Evolutionary conservation across 208 protist species (phyloP).

Genomic region (Leishmania guyanensis): DNA sequence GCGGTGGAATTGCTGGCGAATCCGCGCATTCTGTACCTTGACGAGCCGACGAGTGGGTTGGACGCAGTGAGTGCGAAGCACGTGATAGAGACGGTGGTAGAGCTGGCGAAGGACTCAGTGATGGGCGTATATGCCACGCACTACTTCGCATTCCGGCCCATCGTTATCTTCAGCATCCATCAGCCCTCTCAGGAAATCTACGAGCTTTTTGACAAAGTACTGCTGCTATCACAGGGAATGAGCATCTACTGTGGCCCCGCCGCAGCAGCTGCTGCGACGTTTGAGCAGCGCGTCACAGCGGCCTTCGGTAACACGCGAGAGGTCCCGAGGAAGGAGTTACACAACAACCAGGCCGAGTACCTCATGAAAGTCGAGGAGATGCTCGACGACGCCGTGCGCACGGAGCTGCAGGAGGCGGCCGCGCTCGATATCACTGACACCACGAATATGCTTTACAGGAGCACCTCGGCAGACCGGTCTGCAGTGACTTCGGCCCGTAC

Average conservation of each 20-base stretch:
- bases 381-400: slow-evolving; percentile 70
- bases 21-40: slow-evolving; percentile 91
- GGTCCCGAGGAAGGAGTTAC: slow-evolving; percentile 40
- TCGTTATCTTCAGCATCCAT: slow-evolving; percentile 94
- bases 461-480: neutral
- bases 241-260: slow-evolving; percentile 89
- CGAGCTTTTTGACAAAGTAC: slow-evolving; percentile 85
- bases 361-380: slow-evolving; percentile 88
- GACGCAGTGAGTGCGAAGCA: slow-evolving; percentile 83
- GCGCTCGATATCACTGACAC: slow-evolving; percentile 1
- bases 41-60: slow-evolving; percentile 92
- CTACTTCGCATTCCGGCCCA: slow-evolving; percentile 88
- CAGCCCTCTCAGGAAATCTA: slow-evolving; percentile 92
- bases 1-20: slow-evolving; percentile 91
- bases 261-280: slow-evolving; percentile 42
- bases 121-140: slow-evolving; percentile 80
- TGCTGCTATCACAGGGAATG: slow-evolving; percentile 83
- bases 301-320: slow-evolving; percentile 46
- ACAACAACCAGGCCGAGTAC: slow-evolving; percentile 85
- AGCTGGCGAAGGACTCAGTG: slow-evolving; percentile 80
- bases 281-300: slow-evolving; percentile 58
- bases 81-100: slow-evolving; percentile 82
- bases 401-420: slow-evolving; percentile 58
- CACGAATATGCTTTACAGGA: neutral
- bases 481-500: slow-evolving; percentile 1